These are phyloP conservation scores for Lizanozyma gosingica DNA, from an alignment of 1,139 yeast species.

Conservation along the genomic window DNA sequence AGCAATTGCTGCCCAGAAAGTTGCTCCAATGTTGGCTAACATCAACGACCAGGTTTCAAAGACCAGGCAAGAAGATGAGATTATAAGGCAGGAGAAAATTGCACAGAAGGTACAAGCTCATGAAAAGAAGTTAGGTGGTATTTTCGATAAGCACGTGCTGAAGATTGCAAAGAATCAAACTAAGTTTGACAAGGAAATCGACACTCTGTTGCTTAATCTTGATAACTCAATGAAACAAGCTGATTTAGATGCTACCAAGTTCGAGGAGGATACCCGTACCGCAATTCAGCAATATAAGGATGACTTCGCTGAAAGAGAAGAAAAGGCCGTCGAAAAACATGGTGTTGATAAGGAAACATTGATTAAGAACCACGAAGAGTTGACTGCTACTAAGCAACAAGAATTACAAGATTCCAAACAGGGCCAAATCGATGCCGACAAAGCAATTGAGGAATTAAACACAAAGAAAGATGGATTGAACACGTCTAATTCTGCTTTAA, in stretches of 20 bases:
- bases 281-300: conserved; percentile 39
- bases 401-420: conserved; percentile 42
- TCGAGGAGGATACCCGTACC: conserved; percentile 28
- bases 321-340: conserved; percentile 39
- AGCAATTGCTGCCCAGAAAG: conserved; percentile 48
- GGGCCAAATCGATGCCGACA: conserved; percentile 37
- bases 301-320: conserved; percentile 40
- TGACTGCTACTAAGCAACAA: conserved; percentile 38
- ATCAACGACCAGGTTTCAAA: conserved; percentile 44
- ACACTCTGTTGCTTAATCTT: conserved; percentile 24
- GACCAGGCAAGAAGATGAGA: conserved; percentile 39
- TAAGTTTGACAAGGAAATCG: conserved; percentile 32
- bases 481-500: conserved; percentile 35
- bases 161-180: conserved; percentile 33
- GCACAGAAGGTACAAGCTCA: conserved; percentile 31
- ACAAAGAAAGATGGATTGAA: conserved; percentile 34
- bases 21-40: conserved; percentile 44
- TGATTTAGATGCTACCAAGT: conserved; percentile 23
- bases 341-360: conserved; percentile 36
- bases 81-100: conserved; percentile 32
- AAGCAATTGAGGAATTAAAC: conserved; percentile 36
- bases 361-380: conserved; percentile 36
- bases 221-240: conserved; percentile 22
- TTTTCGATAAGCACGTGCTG: conserved; percentile 32
- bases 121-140: conserved; percentile 33